These are phyloP conservation scores for Trypanosomatidae sp. DNA, from an alignment of 208 protist species.

Conservation along the genomic window DNA sequence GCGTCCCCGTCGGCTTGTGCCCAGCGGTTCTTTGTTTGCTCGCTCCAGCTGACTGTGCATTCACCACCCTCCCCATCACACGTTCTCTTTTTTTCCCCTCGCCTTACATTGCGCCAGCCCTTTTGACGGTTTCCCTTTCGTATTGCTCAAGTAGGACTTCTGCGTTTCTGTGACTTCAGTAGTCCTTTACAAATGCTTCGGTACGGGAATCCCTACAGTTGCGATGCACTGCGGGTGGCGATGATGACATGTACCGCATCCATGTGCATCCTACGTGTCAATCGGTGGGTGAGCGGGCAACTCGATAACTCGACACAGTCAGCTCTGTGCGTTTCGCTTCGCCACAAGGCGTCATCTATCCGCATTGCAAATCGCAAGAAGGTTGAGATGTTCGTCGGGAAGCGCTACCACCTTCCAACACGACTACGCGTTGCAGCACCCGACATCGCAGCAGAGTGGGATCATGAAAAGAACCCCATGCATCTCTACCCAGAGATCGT, in stretches of 20 bases:
- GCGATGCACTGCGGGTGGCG: not conserved
- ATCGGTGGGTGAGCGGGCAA: not conserved
- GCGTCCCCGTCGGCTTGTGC: not conserved
- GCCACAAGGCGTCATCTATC: slow-evolving; percentile 43
- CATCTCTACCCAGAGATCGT: slow-evolving; percentile 88
- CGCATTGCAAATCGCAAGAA: slow-evolving; percentile 80
- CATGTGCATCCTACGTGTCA: not conserved
- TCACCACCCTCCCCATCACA: no score
- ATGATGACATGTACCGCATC: not conserved
- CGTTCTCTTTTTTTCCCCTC: not conserved
- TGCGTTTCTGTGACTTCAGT: not conserved
- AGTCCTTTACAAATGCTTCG: slow-evolving; percentile 5
- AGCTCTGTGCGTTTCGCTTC: slow-evolving; percentile 2
- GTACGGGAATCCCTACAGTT: slow-evolving; percentile 9
- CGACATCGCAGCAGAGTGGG: slow-evolving; percentile 88
- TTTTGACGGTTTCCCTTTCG: not conserved
- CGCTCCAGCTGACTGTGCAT: not conserved
- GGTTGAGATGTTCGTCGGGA: slow-evolving; percentile 85
- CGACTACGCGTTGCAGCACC: slow-evolving; percentile 82
- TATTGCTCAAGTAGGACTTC: not conserved
- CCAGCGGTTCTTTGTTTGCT: not conserved
- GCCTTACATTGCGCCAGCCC: not conserved
- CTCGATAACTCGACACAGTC: not conserved
- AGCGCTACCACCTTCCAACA: slow-evolving; percentile 83
- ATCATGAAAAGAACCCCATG: slow-evolving; percentile 80